Base-by-base conservation (phyloP, 805 yeast species). In the Metschnikowia peoriensis region DNA sequence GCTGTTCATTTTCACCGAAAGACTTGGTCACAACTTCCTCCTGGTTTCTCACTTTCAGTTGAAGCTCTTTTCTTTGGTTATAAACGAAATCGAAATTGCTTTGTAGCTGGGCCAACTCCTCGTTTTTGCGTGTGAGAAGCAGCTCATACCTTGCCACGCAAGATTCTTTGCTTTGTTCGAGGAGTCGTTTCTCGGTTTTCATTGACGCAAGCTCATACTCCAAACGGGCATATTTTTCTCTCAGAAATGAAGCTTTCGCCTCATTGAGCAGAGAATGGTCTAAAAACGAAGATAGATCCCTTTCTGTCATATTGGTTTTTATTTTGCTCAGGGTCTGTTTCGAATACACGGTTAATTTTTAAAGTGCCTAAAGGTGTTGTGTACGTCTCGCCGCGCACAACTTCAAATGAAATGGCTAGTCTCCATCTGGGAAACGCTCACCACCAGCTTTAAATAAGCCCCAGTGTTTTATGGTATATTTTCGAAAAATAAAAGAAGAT, bases 31-130 rank as follows among this genome's bases (percentile, higher is more conserved):
- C 61, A 5, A 68, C 66, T 40, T 69, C 69, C 32, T 61, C 51
- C 38, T 65, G 69, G 57, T 72, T 73, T 10, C 62, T 63, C 8
- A 62, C 44, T 43, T 72, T 72, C 28, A 72, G 67, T 16, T 67
- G 65, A 35, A 67, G 57, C 44, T 67, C 66, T 32, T 66, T 63
- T 49, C 73, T 62, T 50, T 73, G 73, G 34, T 65, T 66, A 49
- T 66, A 71, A 10, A 73, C 49, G 51, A 53, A 74, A 48, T 72
- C 74, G 43, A 75, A 68, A 54, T 71, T 71, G 29, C 63, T 61
- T 55, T 74, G 71, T 12, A 75, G 60, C 34, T 61, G 64, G 29
- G 62, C 61, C 46, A 67, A 59, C 43, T 67, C 71, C 39, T 70
- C 70, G 51, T 66, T 68, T 55, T 75, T 74, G 37, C 63, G 57